Evolutionary conservation across 768 basidiomycete species (phyloP), one percentile per base, ranked within the genome.

Genomic region (Lactarius akahatsu): DNA sequence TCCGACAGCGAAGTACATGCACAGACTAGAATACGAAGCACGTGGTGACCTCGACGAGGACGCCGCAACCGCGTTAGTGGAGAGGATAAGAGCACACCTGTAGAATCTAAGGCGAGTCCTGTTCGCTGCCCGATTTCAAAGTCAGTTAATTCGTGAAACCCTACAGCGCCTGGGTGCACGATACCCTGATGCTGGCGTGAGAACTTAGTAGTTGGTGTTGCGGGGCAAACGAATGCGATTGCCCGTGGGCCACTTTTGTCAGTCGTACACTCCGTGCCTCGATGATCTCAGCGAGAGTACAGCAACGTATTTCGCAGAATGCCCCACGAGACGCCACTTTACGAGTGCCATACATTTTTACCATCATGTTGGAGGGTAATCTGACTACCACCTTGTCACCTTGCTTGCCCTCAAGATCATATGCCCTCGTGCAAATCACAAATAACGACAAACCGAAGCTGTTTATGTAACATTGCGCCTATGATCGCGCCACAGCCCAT

Each of bases 11-110:
- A 77, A 75, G 64, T 81, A 85, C 66, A 86, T 91, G 84, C 85
- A 89, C 71, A 78, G 78, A 65, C 77, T 76, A 65, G 90, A 90
- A 73, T 85, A 83, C 50, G 83, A 86, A 70, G 76, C 79, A 1
- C 79, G 89, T 47, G 77, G 80, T 26, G 83, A 85, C 59, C 77
- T 91, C n/a, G 85, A 88, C 47, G 82, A 85, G 1, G 82, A 85
- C 10, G 83, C 85, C 30, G 89, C 84, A 3, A 71, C 71, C 30
- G 74, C 69, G 2, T 73, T 91, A 23, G 77, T 78, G 4, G 70
- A 75, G 59, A 79, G 73, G 70, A 84, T 89, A 40, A 63, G 59
- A 63, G 65, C 56, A 67, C 69, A 71, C 40, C 47, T 65, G 20
- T 71, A 28, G 59, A 30, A 36, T 59, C 23, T 41, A 34, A 3